Evolutionary conservation across 257 asterid genomes (phyloP).

Genomic region (Gardenia jasminoides): DNA sequence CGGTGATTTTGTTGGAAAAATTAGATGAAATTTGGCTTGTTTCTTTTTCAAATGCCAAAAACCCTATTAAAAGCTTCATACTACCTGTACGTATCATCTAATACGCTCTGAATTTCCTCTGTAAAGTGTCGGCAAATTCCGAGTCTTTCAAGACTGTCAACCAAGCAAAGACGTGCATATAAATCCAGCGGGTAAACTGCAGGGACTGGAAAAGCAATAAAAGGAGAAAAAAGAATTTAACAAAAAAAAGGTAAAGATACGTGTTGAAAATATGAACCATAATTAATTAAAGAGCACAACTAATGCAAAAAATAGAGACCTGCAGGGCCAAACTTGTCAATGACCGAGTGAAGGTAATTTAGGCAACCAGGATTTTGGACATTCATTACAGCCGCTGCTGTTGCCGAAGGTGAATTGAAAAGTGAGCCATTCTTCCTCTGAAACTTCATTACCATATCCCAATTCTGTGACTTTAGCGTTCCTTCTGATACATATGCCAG

Average conservation of each 20-base stretch:
- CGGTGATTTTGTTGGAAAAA: too few relatives aligned
- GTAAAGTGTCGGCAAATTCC: slow-evolving; percentile 65
- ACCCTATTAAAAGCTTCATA: too few relatives aligned
- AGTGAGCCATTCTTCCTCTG: slow-evolving; percentile 83
- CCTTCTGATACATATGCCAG: slow-evolving; percentile 73
- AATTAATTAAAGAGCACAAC: background rate
- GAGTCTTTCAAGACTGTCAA: slow-evolving; percentile 66
- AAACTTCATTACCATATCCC: slow-evolving; percentile 63
- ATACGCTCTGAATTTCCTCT: slow-evolving; percentile 49
- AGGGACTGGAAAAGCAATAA: slow-evolving; percentile 56
- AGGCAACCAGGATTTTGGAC: slow-evolving; percentile 55
- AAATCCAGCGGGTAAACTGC: slow-evolving; percentile 59
- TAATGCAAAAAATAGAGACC: slow-evolving; percentile 35
- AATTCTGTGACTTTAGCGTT: slow-evolving; percentile 47
- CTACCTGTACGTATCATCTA: slow-evolving; percentile 82
- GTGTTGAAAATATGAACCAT: background rate
- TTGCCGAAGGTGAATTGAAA: slow-evolving; percentile 82
- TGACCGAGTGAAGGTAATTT: slow-evolving; percentile 50
- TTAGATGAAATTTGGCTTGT: too few relatives aligned
- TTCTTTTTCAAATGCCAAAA: too few relatives aligned
- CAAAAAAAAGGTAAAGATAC: slow-evolving; percentile 12
- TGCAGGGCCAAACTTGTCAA: slow-evolving; percentile 60
- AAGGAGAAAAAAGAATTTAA: too few relatives aligned
- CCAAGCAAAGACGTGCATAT: slow-evolving; percentile 49
- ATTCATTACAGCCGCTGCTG: slow-evolving; percentile 73